Conservation (phyloP, 106 monocot species). For the Dioscorea zingiberensis region DNA sequence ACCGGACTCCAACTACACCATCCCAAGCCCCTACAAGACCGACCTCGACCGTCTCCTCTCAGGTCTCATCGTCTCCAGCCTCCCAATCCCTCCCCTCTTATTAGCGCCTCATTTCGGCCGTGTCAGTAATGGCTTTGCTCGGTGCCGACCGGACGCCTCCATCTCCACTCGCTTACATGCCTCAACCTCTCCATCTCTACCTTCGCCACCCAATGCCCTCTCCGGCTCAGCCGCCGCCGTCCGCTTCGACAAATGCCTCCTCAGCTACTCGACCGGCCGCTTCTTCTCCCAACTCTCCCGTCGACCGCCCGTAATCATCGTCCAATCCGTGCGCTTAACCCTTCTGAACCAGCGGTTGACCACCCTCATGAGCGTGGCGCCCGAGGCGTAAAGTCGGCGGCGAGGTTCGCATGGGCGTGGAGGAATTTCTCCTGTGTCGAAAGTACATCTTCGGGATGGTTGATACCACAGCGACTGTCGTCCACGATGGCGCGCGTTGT, state of each 20-base stretch:
- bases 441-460: constrained; percentile 8
- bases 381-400: constrained; percentile 2
- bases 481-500: background rate
- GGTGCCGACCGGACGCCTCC: background rate
- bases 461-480: constrained; percentile 19
- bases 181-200: background rate
- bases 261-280: constrained; percentile 2
- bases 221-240: background rate
- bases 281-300: constrained; percentile 1
- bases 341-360: background rate
- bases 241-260: constrained; percentile 7
- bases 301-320: background rate
- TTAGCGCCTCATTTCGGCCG: no score
- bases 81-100: no score
- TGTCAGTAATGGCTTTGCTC: no score
- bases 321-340: background rate
- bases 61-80: no score
- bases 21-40: no score
- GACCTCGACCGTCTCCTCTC: no score
- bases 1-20: no score
- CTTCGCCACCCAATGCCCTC: constrained; percentile 4
- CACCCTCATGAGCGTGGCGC: background rate
- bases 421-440: background rate
- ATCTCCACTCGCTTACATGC: background rate
- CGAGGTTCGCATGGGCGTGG: constrained; percentile 7